phyloP scores from a whole-genome alignment of 2,329 filamentous ascomycete species.

The Hypoxylon rubiginosum region DNA sequence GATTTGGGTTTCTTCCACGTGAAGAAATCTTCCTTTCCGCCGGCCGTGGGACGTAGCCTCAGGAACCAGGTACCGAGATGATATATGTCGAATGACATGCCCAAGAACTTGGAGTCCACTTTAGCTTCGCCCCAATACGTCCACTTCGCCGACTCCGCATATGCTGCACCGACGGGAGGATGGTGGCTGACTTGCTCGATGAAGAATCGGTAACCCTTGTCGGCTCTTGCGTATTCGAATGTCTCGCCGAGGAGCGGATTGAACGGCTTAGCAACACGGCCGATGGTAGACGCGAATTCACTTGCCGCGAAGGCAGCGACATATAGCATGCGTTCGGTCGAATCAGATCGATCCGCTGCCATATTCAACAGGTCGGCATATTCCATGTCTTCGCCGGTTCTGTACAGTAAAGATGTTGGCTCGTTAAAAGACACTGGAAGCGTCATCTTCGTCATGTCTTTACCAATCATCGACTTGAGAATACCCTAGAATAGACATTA shows the following conservation, averaged over 20 bases:
- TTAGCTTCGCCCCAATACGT: constrained; percentile 97
- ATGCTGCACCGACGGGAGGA: constrained; percentile 92
- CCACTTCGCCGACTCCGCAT: constrained; percentile 93
- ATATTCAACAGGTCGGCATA: constrained; percentile 93
- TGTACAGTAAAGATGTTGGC: constrained; percentile 93
- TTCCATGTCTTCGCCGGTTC: constrained; percentile 97
- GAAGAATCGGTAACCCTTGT: constrained; percentile 98
- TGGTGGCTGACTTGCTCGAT: constrained; percentile 99
- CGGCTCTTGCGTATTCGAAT: constrained; percentile 94
- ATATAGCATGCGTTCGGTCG: constrained; percentile 92
- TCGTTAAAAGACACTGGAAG: constrained; percentile 98
- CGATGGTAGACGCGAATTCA: constrained; percentile 97
- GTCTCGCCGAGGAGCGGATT: constrained; percentile 97
- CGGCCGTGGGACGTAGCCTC: constrained; percentile 80
- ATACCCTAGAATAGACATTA: constrained; percentile 75
- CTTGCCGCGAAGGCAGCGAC: constrained; percentile 96
- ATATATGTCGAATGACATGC: constrained; percentile 97
- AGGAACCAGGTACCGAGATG: constrained; percentile 98
- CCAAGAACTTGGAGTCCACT: constrained; percentile 96
- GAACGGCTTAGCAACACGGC: constrained; percentile 97
- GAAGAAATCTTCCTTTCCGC: constrained; percentile 87
- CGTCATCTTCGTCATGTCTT: constrained; percentile 99
- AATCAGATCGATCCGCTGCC: constrained; percentile 86
- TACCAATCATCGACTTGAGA: constrained; percentile 99
- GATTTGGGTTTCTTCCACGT: constrained; percentile 99